Base-by-base conservation (phyloP, 75 land plant genomes). In the Sequoiadendron giganteum region DNA sequence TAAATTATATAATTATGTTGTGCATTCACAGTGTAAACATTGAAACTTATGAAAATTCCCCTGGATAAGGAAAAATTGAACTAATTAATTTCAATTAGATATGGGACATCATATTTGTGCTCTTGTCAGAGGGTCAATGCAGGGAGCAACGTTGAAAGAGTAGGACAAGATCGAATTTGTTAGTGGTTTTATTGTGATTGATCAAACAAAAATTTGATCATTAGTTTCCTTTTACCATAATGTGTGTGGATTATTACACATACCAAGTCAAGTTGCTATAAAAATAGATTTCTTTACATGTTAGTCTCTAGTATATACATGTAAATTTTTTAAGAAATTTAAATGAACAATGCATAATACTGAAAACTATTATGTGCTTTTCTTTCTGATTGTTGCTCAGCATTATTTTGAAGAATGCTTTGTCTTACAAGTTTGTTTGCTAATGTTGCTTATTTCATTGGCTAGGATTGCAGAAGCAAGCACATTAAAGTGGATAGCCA, bases 361-460 rank as follows among this genome's bases (percentile, higher is more conserved):
- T 10, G 43, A 4, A 45, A 45, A 11, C 10, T 82, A 19, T 6
- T 82, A 28, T 82, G 84, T 11, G 14, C 84, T 82, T 82, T 82
- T 47, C 84, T 82, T 82, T 45, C 21, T 25, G 30, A 82, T 16
- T 45, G 14, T 82, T 47, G 11, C 48, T 10, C 32, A 82, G 84
- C 5, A 47, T 82, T 82, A 79, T 82, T 10, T 47, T 14, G 14
- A 82, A 45, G 47, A 45, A 25, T 82, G 32, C 30, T 82, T 82
- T n/a, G 10, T 82, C 43, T 10, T n/a, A n/a, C 30, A 25, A n/a
- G 13, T 47, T 3, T 82, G 54, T 82, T 82, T 75, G 48, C 49
- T 82, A 47, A 82, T 82, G 48, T 47, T 82, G 34, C 43, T 79
- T 79, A 42, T 82, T 43, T 45, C 49, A 47, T 82, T 82, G 84